Evolutionary conservation across 139 green algal species (phyloP), one percentile per base, ranked within the genome.

Genomic region (Pleodorina starrii): DNA sequence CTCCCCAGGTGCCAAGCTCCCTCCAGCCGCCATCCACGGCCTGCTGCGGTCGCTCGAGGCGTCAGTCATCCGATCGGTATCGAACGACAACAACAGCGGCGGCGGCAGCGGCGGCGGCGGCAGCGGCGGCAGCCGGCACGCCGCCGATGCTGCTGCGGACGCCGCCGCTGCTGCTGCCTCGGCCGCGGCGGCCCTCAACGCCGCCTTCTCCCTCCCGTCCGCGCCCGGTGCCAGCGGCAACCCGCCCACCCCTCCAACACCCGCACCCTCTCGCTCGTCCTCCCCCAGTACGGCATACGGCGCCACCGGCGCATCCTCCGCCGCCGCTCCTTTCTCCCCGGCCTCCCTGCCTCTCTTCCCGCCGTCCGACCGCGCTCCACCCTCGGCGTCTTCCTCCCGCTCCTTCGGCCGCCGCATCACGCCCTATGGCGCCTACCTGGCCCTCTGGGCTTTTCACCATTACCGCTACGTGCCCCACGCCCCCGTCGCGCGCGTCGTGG

Each of bases 371-470:
- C 40, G 40, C 27, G 23, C 19, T 60, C 7, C 42, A 29, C 2
- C 73, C 73, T 17, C 73, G 16, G 40, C 40, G 40, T 44, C 54
- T 66, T 7, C 54, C 54, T 48, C 69, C 5, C 63, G 69, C 35
- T 69, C 69, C 69, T 2, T 17, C 27, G n/a, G 44, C 17, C 36
- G 78, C 0, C 23, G 10, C 1, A 19, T 85, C n/a, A 32, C 78
- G 17, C 54, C 78, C 1, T 36, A 74, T 36, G 9, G 17, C 21
- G 78, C 79, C 11, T 86, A 59, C 79, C 29, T 74, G 25, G 38
- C 57, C 0, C 27, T 86, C 2, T 59, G 40, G 79, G 79, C 79
- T 0, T 59, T 86, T 27, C 79, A 86, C 40, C 79, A 86, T 54
- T 35, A 86, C 59, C 38, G n/a, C 23, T 32, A 44, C 59, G n/a